phyloP scores from a whole-genome alignment of 768 basidiomycete species.

The Mycena olivaceomarginata region DNA sequence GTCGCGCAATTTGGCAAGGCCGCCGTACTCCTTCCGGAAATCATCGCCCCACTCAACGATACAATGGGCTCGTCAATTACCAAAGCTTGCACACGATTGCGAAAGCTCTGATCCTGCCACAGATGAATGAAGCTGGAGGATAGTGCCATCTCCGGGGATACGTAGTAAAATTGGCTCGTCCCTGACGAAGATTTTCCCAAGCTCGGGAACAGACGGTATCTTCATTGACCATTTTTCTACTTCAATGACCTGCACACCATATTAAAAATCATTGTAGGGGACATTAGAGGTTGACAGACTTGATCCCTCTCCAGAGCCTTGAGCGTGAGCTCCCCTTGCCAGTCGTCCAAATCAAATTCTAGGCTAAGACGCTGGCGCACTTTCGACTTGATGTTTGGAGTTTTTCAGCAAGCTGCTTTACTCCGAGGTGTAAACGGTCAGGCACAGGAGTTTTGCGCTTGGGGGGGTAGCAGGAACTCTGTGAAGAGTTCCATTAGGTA shows the following conservation, averaged over 20 bases:
- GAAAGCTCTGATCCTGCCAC: constrained; percentile 15
- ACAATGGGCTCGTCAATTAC: constrained; percentile 16
- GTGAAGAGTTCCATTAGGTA: no score
- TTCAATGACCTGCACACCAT: constrained; percentile 24
- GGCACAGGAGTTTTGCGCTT: no score
- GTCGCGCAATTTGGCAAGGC: neutral
- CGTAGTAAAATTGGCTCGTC: no score
- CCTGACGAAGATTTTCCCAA: no score
- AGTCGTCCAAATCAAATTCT: constrained; percentile 2
- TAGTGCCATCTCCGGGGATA: neutral
- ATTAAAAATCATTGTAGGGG: neutral
- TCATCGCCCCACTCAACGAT: constrained; percentile 17
- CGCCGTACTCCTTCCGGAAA: constrained; percentile 9
- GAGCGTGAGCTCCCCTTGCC: no score
- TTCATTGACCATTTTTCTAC: constrained; percentile 40
- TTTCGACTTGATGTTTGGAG: neutral
- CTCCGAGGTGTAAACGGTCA: constrained; percentile 14
- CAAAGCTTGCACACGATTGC: constrained; percentile 2
- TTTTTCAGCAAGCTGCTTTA: constrained; percentile 4
- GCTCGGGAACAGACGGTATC: constrained; percentile 16
- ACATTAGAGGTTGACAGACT: constrained; percentile 12
- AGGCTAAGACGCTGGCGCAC: constrained; percentile 1
- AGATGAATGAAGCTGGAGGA: constrained; percentile 20
- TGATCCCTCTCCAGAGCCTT: constrained; percentile 45
- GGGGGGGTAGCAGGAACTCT: no score